Conservation (phyloP, 768 basidiomycete species). For the Trametes cubensis region DNA sequence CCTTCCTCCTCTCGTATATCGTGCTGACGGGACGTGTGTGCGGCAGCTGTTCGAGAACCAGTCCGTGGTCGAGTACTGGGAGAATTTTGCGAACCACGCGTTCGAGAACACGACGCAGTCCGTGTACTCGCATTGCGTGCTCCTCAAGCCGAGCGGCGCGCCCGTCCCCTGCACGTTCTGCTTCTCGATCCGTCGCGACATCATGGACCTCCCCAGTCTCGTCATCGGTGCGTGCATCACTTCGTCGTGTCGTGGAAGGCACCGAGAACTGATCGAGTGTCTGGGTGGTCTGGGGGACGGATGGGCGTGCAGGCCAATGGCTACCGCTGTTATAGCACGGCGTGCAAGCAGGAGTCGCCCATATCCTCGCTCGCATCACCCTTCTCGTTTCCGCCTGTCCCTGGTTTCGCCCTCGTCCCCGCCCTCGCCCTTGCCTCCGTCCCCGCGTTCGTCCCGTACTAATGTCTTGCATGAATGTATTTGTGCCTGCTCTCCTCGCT, state of each 20-base stretch:
- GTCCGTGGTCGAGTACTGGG: conserved; percentile 94
- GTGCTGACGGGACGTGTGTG: background rate
- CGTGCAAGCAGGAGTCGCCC: background rate
- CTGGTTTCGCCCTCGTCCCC: too few relatives aligned
- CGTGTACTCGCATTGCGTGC: conserved; percentile 89
- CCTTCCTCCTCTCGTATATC: conserved; percentile 1
- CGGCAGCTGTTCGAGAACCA: conserved; percentile 89
- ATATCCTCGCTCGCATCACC: background rate
- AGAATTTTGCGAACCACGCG: conserved; percentile 94
- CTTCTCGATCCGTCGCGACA: conserved; percentile 91
- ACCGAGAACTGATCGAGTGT: too few relatives aligned
- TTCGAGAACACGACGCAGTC: conserved; percentile 98
- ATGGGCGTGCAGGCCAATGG: conserved; percentile 70
- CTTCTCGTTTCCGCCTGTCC: background rate
- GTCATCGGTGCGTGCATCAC: conserved; percentile 66
- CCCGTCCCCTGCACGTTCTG: conserved; percentile 93
- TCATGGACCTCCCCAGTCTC: conserved; percentile 87
- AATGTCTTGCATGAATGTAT: background rate
- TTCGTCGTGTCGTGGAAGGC: too few relatives aligned
- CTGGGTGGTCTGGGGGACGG: too few relatives aligned
- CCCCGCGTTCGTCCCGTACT: too few relatives aligned
- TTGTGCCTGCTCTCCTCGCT: conserved; percentile 10
- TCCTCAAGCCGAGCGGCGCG: conserved; percentile 81
- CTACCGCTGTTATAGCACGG: conserved; percentile 66
- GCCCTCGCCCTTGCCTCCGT: background rate